Conservation (phyloP, 371 early-diverging fungal species). For the Mortierella sp. region DNA sequence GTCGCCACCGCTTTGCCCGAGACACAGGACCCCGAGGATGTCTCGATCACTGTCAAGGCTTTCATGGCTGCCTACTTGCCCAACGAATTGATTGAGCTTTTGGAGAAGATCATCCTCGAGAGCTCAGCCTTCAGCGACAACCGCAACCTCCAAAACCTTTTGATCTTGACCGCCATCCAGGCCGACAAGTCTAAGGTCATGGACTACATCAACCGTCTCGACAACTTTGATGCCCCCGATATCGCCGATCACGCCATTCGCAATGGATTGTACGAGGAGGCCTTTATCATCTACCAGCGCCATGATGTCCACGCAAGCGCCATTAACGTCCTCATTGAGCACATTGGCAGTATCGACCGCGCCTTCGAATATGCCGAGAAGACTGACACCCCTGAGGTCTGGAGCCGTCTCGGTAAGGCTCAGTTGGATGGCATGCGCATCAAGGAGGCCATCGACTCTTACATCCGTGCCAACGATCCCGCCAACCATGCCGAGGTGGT, state of each 20-base stretch:
- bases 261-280: constrained; percentile 93
- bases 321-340: constrained; percentile 90
- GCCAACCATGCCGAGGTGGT: constrained; percentile 93
- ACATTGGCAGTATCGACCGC: constrained; percentile 93
- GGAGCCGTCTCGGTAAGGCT: constrained; percentile 96
- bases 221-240: constrained; percentile 96
- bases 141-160: constrained; percentile 96
- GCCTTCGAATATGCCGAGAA: constrained; percentile 96
- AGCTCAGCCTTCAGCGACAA: constrained; percentile 94
- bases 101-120: constrained; percentile 97
- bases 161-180: constrained; percentile 97
- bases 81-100: constrained; percentile 95
- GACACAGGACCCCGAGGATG: constrained; percentile 96
- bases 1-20: constrained; percentile 91
- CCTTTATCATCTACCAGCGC: constrained; percentile 95
- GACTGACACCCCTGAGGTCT: constrained; percentile 89
- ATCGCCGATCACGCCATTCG: constrained; percentile 97
- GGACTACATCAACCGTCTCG: constrained; percentile 93
- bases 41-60: constrained; percentile 96
- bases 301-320: constrained; percentile 91
- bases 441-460: constrained; percentile 97
- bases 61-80: constrained; percentile 98
- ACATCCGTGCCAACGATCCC: constrained; percentile 94
- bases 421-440: constrained; percentile 92
- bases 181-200: constrained; percentile 93